A percentile compares a stretch with the other conserved stretches of the same genome.
Conservation (phyloP, 2,329 filamentous ascomycete genomes). For the Domatiomyces catenatus region DNA sequence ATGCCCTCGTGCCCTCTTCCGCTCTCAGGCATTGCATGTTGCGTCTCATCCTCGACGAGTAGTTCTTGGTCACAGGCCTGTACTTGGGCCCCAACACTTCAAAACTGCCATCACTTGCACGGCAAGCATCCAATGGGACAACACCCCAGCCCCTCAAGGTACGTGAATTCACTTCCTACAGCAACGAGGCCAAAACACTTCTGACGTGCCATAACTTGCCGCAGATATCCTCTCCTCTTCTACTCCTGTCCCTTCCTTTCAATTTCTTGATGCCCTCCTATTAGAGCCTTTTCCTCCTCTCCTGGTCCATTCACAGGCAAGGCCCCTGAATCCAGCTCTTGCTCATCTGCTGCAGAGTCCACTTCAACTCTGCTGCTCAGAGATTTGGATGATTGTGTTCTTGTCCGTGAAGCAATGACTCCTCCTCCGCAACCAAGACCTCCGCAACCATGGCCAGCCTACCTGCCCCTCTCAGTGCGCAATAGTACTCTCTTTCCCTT, state of each 20-base stretch:
- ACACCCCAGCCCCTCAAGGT: neutral
- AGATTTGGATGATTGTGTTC: neutral
- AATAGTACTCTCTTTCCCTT: slow-evolving; percentile 9
- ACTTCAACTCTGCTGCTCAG: neutral
- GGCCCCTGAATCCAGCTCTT: neutral
- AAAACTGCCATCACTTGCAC: neutral
- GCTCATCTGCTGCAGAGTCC: neutral
- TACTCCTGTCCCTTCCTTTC: neutral
- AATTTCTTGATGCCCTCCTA: neutral
- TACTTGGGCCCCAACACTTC: neutral
- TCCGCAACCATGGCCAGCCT: neutral
- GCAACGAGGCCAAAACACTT: neutral
- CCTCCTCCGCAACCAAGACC: neutral
- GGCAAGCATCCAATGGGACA: neutral
- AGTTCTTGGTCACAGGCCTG: neutral
- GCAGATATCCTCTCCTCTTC: neutral
- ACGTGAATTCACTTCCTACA: neutral
- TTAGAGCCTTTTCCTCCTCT: neutral
- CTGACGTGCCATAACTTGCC: neutral
- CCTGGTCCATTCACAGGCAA: neutral
- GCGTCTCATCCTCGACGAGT: neutral
- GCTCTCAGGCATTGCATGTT: neutral
- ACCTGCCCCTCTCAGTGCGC: slow-evolving; percentile 10
- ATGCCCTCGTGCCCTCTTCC: neutral
- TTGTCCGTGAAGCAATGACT: neutral